A percentile compares a stretch with the other conserved stretches of the same genome.
Conservation (phyloP, 164 flowering plant species). For the Cinnamomum chago region DNA sequence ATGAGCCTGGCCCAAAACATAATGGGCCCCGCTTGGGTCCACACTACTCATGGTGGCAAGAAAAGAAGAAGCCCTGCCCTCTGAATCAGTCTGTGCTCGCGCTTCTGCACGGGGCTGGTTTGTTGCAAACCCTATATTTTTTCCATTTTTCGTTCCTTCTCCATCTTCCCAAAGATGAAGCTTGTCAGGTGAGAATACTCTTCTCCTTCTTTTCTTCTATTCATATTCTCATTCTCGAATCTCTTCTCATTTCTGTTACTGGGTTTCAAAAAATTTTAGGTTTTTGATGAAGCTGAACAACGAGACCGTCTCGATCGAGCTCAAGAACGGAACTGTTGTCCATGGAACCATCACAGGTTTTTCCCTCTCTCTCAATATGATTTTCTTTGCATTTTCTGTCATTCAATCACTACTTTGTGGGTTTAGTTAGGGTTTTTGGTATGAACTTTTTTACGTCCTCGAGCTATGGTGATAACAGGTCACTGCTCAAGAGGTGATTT, state of each 20-base stretch:
- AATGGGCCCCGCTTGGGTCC: too few relatives aligned
- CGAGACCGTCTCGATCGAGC: constrained; percentile 94
- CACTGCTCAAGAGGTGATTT: too few relatives aligned
- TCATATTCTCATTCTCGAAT: neutral
- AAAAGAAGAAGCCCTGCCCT: too few relatives aligned
- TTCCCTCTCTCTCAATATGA: neutral
- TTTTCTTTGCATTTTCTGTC: neutral
- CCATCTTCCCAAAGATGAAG: constrained; percentile 43
- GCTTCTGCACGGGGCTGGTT: constrained; percentile 8
- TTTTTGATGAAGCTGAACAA: constrained; percentile 96
- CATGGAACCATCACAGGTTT: constrained; percentile 92
- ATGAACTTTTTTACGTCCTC: too few relatives aligned
- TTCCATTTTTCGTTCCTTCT: neutral
- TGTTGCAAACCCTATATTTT: constrained; percentile 8
- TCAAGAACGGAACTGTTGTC: constrained; percentile 90
- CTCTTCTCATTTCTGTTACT: neutral
- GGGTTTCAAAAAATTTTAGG: constrained; percentile 28
- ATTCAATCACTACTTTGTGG: neutral
- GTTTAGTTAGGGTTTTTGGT: neutral
- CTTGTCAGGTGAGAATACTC: constrained; percentile 52
- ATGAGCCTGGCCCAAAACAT: too few relatives aligned
- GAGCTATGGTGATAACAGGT: too few relatives aligned
- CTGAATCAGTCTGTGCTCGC: neutral
- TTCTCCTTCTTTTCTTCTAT: neutral
- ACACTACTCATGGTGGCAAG: too few relatives aligned